Evolutionary conservation across 208 protist genomes (phyloP).

Genomic region (Trypanosoma brucei): DNA sequence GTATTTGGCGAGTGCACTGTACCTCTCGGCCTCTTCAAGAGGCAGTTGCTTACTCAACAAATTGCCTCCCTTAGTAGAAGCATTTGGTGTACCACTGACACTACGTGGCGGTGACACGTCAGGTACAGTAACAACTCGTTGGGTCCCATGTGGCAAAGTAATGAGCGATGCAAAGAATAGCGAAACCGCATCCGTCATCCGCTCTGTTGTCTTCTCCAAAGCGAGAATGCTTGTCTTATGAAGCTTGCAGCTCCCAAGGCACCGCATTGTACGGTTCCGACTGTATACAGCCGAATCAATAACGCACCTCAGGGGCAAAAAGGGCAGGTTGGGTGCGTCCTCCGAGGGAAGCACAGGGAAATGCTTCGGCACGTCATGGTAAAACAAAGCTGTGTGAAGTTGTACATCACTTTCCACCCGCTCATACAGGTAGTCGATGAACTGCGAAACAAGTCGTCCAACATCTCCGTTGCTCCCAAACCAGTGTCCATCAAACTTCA

Average conservation of each 20-base stretch:
- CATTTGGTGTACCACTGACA: neutral
- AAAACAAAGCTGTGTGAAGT: conserved; percentile 68
- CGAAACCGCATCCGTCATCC: neutral
- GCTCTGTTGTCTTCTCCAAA: conserved; percentile 6
- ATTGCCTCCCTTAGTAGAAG: neutral
- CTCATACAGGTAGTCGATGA: conserved; percentile 49
- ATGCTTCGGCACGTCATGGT: conserved; percentile 34
- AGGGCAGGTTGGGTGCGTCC: conserved; percentile 25
- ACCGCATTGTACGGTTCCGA: conserved; percentile 78
- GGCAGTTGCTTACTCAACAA: neutral
- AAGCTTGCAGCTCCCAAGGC: conserved; percentile 75
- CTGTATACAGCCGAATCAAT: conserved; percentile 82
- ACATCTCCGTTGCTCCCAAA: conserved; percentile 46
- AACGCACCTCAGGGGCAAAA: conserved; percentile 52
- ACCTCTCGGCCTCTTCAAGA: neutral
- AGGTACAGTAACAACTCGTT: neutral
- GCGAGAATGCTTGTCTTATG: conserved; percentile 43
- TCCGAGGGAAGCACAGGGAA: conserved; percentile 5
- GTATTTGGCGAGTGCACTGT: conserved; percentile 4
- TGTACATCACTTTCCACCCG: conserved; percentile 7
- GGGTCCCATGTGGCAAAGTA: neutral
- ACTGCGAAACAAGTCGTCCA: conserved; percentile 54
- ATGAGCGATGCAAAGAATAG: conserved; percentile 4
- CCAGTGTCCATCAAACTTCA: conserved; percentile 44
- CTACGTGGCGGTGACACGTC: neutral